Evolutionary conservation across 192 early-diverging fungal genomes (phyloP), one percentile per base, ranked within the genome.

Genomic region (Coemansia sp.): DNA sequence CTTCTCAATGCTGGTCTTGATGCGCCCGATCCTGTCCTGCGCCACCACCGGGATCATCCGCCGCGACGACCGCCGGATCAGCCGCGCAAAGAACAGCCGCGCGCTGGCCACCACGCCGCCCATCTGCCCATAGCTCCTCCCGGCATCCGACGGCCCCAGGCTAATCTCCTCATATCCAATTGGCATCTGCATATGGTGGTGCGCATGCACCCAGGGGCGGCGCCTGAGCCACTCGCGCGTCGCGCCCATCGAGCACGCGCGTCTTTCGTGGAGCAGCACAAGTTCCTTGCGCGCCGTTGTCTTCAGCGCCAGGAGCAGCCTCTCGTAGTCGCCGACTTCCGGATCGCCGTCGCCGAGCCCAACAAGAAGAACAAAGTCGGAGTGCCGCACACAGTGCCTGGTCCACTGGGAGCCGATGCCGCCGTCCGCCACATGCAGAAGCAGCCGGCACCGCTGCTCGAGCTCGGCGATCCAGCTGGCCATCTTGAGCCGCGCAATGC

Each of bases 271-370:
- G 34, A 99, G 76, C 14, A 99, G 72, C 17, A 99, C 92, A 20
- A 99, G 79, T 75, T 99, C 97, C 68, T 97, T 99, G 54, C 96
- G 87, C 42, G 96, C 97, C 1, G 97, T 99, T 6, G 95, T 95
- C 79, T 97, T 97, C 82, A 97, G 88, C 45, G 92, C 87, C 59
- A 98, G 82, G 57, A 99, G 82, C 47, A 96, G 74, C 20, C 91
- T 86, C 74, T 99, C 97, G 67, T 87, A 94, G 59, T 97, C 95
- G 42, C 96, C 94, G 15, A 98, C 89, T 0, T 86, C 67, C 0
- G 91, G 89, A 53, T 97, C 92, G 9, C 85, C 91, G 60, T 97
- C 95, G 19, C 93, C 96, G 7, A 96, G 75, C 2, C 92, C 97
- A 11, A 99, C 91, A 14, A 99, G 76, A 27, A 99, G 73, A 55